These are phyloP conservation scores for Carex littledalei DNA, from an alignment of 176 grass and related monocot species.

Conservation along the genomic window DNA sequence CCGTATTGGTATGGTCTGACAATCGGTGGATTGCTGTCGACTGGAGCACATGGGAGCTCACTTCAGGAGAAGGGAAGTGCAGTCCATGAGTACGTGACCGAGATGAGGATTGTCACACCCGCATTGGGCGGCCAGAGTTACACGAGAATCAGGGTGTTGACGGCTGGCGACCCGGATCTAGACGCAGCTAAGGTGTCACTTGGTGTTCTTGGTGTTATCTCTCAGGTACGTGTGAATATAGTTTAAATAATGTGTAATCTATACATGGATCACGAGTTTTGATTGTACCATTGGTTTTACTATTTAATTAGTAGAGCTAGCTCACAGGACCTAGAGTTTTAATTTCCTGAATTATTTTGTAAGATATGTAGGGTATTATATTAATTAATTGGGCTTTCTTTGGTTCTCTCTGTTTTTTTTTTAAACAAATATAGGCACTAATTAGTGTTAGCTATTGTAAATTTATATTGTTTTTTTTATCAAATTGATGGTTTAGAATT, in stretches of 20 bases:
- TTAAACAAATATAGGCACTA: too few species aligned
- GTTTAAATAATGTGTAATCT: background rate
- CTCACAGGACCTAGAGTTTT: too few species aligned
- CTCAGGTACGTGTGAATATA: conserved; percentile 42
- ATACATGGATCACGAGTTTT: too few species aligned
- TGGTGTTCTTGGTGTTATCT: conserved; percentile 68
- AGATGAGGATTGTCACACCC: conserved; percentile 54
- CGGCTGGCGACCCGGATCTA: conserved; percentile 33
- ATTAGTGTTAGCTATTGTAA: too few species aligned
- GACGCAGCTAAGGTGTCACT: conserved; percentile 78
- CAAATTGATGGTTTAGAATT: too few species aligned
- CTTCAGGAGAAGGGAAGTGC: conserved; percentile 62
- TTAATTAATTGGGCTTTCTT: too few species aligned
- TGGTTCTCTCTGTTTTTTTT: too few species aligned
- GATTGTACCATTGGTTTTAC: too few species aligned
- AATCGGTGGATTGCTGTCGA: conserved; percentile 61
- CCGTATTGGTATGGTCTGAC: conserved; percentile 79
- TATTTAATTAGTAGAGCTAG: too few species aligned
- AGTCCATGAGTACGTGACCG: conserved; percentile 78
- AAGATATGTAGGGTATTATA: too few species aligned
- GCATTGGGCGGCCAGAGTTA: conserved; percentile 36
- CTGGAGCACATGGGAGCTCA: conserved; percentile 81
- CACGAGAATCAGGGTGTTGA: conserved; percentile 41
- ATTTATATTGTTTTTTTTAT: too few species aligned
- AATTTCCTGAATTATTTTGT: too few species aligned